Percentiles rank a stretch among this genome's conserved stretches.
phyloP scores from a whole-genome alignment of 75 land plant species.

The Picea sitchensis region DNA sequence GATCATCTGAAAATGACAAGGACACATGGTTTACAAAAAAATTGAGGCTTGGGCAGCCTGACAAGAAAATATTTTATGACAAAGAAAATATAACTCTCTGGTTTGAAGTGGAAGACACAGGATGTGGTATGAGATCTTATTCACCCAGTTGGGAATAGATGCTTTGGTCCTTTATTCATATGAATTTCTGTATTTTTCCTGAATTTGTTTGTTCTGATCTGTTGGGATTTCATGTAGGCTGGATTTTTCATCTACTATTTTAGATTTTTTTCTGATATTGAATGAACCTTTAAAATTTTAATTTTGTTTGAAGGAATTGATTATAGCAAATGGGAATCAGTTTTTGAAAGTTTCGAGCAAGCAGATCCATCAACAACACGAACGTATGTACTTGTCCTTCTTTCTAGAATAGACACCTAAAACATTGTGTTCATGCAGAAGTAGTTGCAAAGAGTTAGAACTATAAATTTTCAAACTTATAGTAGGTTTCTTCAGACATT shows the following conservation, averaged over 20 bases:
- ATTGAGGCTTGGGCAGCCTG: constrained; percentile 1
- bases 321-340: constrained; percentile 72
- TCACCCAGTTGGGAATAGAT: neutral
- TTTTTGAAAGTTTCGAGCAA: constrained; percentile 88
- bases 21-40: constrained; percentile 7
- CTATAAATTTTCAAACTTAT: neutral
- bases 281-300: neutral
- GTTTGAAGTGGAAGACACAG: constrained; percentile 91
- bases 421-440: neutral
- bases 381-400: constrained; percentile 29
- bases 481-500: neutral
- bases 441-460: neutral
- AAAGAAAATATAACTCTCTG: constrained; percentile 36
- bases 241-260: neutral
- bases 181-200: neutral
- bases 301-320: constrained; percentile 53
- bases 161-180: neutral
- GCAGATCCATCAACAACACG: constrained; percentile 82
- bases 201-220: neutral
- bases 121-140: constrained; percentile 49
- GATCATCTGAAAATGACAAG: constrained; percentile 3
- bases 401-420: neutral
- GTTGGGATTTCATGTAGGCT: neutral
- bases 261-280: neutral
- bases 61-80: neutral